phyloP scores from a whole-genome alignment of 306 rosid genomes.

The Lupinus albus region DNA sequence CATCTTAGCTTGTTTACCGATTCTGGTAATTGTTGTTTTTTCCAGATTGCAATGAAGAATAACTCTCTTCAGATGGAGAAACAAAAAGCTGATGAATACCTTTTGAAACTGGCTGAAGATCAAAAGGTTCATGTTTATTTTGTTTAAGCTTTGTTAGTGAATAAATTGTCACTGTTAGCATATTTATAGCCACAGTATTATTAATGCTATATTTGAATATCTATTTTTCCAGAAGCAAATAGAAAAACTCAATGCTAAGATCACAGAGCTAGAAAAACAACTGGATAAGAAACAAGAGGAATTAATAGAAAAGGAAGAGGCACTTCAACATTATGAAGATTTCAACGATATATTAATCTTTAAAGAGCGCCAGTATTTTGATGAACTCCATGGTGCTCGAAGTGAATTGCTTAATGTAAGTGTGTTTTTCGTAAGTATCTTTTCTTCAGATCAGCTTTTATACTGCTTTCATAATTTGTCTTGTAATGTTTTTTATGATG shows the following conservation, averaged over 20 bases:
- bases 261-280: not conserved
- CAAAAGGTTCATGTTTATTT: not conserved
- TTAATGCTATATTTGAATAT: not conserved
- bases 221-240: not conserved
- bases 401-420: not conserved
- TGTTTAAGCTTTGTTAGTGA: not conserved
- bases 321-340: conserved; percentile 61
- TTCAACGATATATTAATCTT: conserved; percentile 67
- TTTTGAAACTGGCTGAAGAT: not conserved
- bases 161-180: not conserved
- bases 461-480: too few relatives aligned
- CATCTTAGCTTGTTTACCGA: not conserved
- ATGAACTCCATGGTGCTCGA: conserved; percentile 73
- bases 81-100: not conserved
- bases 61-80: not conserved
- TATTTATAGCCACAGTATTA: not conserved
- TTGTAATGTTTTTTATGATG: too few relatives aligned
- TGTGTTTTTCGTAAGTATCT: not conserved
- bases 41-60: not conserved
- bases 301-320: conserved; percentile 74
- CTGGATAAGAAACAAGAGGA: conserved; percentile 38
- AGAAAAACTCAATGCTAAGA: not conserved
- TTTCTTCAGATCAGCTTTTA: too few relatives aligned
- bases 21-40: too few relatives aligned
- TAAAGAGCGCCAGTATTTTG: conserved; percentile 79